phyloP scores from a whole-genome alignment of 1,284 basidiomycete species.

The Takashimella tepidaria region DNA sequence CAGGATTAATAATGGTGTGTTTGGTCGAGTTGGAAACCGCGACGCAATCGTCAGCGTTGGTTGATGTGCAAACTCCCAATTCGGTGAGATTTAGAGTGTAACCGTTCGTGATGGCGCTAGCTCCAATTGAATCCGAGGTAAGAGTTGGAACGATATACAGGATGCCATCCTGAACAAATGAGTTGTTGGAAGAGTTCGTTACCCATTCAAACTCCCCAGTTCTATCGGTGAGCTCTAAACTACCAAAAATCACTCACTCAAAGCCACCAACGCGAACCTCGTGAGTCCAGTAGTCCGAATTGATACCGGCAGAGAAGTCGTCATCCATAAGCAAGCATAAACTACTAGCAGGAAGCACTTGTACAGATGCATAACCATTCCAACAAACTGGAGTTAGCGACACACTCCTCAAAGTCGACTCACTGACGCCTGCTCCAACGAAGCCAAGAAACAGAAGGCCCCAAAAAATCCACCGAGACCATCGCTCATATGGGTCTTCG shows the following conservation, averaged over 20 bases:
- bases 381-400: not conserved
- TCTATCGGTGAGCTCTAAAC: slow-evolving; percentile 42
- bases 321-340: slow-evolving; percentile 54
- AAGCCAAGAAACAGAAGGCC: not conserved
- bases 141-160: slow-evolving; percentile 77
- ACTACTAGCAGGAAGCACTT: not conserved
- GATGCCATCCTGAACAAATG: slow-evolving; percentile 65
- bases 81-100: slow-evolving; percentile 69
- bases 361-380: not conserved
- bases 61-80: slow-evolving; percentile 57
- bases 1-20: slow-evolving; percentile 60
- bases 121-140: slow-evolving; percentile 64
- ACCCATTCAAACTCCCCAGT: slow-evolving; percentile 83
- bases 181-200: slow-evolving; percentile 65
- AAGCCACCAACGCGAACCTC: slow-evolving; percentile 77
- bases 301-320: slow-evolving; percentile 62
- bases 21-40: slow-evolving; percentile 38
- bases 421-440: not conserved
- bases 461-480: not conserved
- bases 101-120: slow-evolving; percentile 59
- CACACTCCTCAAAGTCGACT: not conserved
- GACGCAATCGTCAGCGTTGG: slow-evolving; percentile 53
- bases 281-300: slow-evolving; percentile 57
- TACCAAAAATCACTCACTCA: slow-evolving; percentile 52
- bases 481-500: not conserved